Percentiles rank a stretch among this genome's conserved stretches.
phyloP scores from a whole-genome alignment of 768 basidiomycete species.

The Boletellus ananiceps region DNA sequence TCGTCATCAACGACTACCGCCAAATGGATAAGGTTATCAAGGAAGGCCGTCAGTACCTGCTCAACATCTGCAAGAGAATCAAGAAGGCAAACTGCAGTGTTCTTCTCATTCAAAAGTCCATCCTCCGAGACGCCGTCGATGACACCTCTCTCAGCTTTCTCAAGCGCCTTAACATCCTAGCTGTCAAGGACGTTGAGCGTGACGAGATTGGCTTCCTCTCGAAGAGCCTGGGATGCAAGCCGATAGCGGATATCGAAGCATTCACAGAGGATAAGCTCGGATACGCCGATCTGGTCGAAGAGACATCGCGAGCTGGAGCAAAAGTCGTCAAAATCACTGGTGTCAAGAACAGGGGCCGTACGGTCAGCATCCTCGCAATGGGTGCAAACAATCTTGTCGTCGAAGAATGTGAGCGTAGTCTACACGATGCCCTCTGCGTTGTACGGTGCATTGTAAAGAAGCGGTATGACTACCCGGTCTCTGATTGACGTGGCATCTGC shows the following conservation, averaged over 20 bases:
- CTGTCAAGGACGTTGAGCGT: conserved; percentile 95
- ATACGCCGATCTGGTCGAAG: conserved; percentile 93
- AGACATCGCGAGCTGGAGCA: conserved; percentile 71
- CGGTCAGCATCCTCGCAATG: conserved; percentile 93
- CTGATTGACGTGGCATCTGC: not conserved
- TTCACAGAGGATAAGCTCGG: conserved; percentile 98
- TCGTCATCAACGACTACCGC: conserved; percentile 98
- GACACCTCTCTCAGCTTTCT: conserved; percentile 97
- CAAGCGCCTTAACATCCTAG: conserved; percentile 93
- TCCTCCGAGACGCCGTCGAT: conserved; percentile 98
- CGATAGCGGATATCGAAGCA: conserved; percentile 94
- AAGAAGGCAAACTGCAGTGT: conserved; percentile 99
- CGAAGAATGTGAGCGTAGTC: conserved; percentile 94
- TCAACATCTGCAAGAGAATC: conserved; percentile 98
- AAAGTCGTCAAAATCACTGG: conserved; percentile 95
- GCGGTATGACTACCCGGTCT: conserved; percentile 49
- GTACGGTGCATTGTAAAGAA: conserved; percentile 98
- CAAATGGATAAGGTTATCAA: conserved; percentile 99
- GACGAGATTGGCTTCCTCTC: conserved; percentile 98
- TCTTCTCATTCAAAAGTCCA: conserved; percentile 97
- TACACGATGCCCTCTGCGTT: conserved; percentile 98
- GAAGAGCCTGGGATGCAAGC: conserved; percentile 92
- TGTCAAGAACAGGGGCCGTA: conserved; percentile 90
- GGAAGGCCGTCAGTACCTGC: conserved; percentile 95
- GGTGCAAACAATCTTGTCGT: conserved; percentile 90